Base-by-base conservation (phyloP, 2,329 filamentous ascomycete species). In the Neoascochyta sp. region DNA sequence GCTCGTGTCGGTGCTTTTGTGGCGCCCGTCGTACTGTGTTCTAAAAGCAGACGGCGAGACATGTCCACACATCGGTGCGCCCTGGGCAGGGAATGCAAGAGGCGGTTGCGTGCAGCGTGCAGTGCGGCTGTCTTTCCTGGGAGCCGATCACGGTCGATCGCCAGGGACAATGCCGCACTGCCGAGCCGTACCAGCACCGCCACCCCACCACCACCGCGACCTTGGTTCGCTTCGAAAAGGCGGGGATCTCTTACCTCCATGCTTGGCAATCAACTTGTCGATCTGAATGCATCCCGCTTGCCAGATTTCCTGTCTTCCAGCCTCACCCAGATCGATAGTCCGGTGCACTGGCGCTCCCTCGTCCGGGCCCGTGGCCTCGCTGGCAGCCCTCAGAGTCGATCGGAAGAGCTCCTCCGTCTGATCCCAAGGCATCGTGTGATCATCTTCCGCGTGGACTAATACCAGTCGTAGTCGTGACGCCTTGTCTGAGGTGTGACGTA, bases 261-360 rank as follows among this genome's bases (percentile, higher is more conserved):
- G 55, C 39, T 56, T 60, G 21, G 56, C 55, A 33, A 62, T 57
- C 9, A 55, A 48, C 29, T 60, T 62, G 24, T 49, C 54, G 26
- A 61, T 50, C 37, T 43, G 50, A 15, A 28, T 43, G 14, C 41
- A 35, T 11, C 44, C 43, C 18, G 33, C 42, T 20, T 41, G 36
- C 57, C 56, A 62, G 13, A 53, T 37, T 29, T 59, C 50, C 29
- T 56, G 55, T 27, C 40, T 42, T 14, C 59, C 59, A 22, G 54
- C 57, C 35, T 61, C 57, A 24, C 57, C 59, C 16, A 62, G 36
- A 36, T 60, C 54, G 16, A 57, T 37, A 5, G 42, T 26, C 20
- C 47, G 34, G 18, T 49, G 27, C 15, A 24, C 54, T 34, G 17
- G 32, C 18, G 26, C 30, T 29, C 34, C 35, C 29, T 45, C 41